Evolutionary conservation across 2,329 filamentous ascomycete genomes (phyloP), one percentile per base, ranked within the genome.

Genomic region (Cladosporium velox): DNA sequence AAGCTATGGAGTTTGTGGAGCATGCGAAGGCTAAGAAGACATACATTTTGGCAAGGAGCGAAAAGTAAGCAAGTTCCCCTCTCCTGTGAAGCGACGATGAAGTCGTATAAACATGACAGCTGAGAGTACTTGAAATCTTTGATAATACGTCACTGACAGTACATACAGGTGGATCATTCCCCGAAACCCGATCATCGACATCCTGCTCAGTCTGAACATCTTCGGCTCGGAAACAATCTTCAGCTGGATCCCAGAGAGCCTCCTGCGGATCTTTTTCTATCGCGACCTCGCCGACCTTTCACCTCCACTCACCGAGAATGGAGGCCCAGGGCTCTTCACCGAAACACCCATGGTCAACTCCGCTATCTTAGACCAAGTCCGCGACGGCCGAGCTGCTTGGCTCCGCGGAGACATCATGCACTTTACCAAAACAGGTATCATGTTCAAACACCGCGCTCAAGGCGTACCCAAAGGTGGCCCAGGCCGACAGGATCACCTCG

Each of bases 331-430:
- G 10, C 80, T 95, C n/a, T 96, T 92, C 76, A 92, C 85, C 32
- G 90, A 91, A 61, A 96, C 92, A 0, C 92, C 92, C 0, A 94
- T 94, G 91, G 91, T 95, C 28, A 96, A 95, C 77, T 90, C 88
- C 18, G 88, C 93, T 55, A 85, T 96, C 1, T 90, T 96, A 78
- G 82, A 90, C 58, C 89, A 90, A 72, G 86, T 96, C 35, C 89
- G 92, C 21, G 79, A 82, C 1, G 90, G 90, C 12, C 85, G 87
- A 70, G 91, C 91, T 0, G 86, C 89, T 68, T 96, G 92, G 92
- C 80, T 95, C 0, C 88, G 92, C 14, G 91, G 92, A 66, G 92
- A 96, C 73, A 92, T 95, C 69, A 79, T 90, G 41, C 82, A 81
- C 14, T 88, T 93, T 68, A 83, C 82, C 8, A 82, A 87, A 26